Percentiles rank a stretch among this genome's conserved stretches.
phyloP scores from a whole-genome alignment of 257 asterid genomes.

The Eucommia ulmoides region DNA sequence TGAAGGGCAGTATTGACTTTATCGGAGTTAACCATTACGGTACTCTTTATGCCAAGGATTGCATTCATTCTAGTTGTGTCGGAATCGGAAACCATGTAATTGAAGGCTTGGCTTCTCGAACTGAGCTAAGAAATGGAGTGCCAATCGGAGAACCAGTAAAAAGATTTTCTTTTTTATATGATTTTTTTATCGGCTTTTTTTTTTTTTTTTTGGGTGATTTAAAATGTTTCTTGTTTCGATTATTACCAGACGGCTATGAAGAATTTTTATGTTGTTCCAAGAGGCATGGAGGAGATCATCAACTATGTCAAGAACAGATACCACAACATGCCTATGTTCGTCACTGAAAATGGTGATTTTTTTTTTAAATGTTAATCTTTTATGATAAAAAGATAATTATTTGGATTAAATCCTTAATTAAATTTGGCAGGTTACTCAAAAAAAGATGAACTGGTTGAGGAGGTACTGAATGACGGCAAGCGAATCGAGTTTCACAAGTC shows the following conservation, averaged over 20 bases:
- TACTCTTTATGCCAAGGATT: slow-evolving; percentile 58
- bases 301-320: slow-evolving; percentile 48
- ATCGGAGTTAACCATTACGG: slow-evolving; percentile 65
- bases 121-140: slow-evolving; percentile 40
- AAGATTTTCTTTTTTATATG: not conserved
- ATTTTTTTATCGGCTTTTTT: not conserved
- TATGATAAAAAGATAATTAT: not conserved
- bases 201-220: not conserved
- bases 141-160: slow-evolving; percentile 66
- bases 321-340: slow-evolving; percentile 47
- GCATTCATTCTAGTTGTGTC: slow-evolving; percentile 23
- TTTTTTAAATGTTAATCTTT: not conserved
- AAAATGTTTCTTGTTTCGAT: not conserved
- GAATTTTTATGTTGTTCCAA: slow-evolving; percentile 41
- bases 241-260: slow-evolving; percentile 41
- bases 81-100: slow-evolving; percentile 42
- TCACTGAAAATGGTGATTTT: slow-evolving; percentile 61
- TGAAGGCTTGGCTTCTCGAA: slow-evolving; percentile 32
- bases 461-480: slow-evolving; percentile 39
- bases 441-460: slow-evolving; percentile 14
- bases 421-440: slow-evolving; percentile 41
- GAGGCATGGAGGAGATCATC: slow-evolving; percentile 52
- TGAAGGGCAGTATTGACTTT: slow-evolving; percentile 50
- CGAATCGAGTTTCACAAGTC: slow-evolving; percentile 61
- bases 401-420: slow-evolving; percentile 1